Evolutionary conservation across 345 rosid species (phyloP).

Genomic region (Pistacia integerrima): DNA sequence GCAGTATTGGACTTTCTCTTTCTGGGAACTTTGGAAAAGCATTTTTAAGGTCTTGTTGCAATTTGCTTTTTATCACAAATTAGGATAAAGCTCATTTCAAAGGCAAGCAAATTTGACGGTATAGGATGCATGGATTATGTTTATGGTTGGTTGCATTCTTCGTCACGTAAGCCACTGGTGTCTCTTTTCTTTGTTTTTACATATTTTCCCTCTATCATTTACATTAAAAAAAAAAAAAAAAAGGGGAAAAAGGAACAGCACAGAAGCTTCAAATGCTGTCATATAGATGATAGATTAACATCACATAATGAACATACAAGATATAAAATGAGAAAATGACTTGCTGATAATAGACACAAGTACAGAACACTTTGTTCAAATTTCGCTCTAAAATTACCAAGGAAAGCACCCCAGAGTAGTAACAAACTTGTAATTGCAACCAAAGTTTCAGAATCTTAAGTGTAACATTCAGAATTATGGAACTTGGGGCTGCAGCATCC

Average conservation of each 20-base stretch:
- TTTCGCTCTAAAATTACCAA: background rate
- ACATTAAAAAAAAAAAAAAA: too few relatives aligned
- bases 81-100: constrained; percentile 4
- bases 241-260: background rate
- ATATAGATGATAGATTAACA: background rate
- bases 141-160: background rate
- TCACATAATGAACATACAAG: background rate
- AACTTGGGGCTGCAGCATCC: background rate
- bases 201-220: background rate
- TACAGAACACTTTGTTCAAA: background rate
- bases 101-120: constrained; percentile 7
- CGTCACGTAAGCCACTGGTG: background rate
- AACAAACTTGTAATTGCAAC: background rate
- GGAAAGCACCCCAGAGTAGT: background rate
- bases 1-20: background rate
- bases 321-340: background rate
- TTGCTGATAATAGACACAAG: too few relatives aligned
- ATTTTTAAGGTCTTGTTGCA: background rate
- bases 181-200: too few relatives aligned
- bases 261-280: background rate
- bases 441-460: background rate
- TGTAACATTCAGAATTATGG: background rate
- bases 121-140: background rate
- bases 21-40: background rate
- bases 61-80: background rate